phyloP scores from a whole-genome alignment of 225 moss, liverwort and hornwort species.

The Sphagnum contortum region DNA sequence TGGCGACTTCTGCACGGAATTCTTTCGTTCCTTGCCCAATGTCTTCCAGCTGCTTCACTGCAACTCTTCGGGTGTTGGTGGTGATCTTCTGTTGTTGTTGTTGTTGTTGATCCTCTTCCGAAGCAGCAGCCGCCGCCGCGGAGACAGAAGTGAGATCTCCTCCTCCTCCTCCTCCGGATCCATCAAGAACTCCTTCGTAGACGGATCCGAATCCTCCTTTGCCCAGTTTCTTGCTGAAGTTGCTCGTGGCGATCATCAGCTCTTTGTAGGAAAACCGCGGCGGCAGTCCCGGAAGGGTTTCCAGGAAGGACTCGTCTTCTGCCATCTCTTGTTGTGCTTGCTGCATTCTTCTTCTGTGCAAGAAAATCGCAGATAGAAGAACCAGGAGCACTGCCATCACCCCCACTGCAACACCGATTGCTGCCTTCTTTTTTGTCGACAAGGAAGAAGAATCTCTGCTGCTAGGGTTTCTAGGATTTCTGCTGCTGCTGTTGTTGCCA shows the following conservation, averaged over 20 bases:
- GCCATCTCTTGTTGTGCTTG: constrained; percentile 8
- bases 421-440: neutral
- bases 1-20: constrained; percentile 44
- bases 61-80: constrained; percentile 35
- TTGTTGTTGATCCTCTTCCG: too few relatives aligned
- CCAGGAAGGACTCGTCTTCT: constrained; percentile 1
- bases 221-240: constrained; percentile 43
- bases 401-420: neutral
- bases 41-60: constrained; percentile 49
- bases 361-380: too few relatives aligned
- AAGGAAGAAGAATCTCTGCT: neutral
- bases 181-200: constrained; percentile 32
- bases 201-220: constrained; percentile 48
- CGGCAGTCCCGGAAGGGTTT: constrained; percentile 4
- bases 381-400: neutral
- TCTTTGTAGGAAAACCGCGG: constrained; percentile 43
- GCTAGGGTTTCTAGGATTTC: too few relatives aligned
- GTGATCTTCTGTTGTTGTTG: too few relatives aligned
- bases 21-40: constrained; percentile 29
- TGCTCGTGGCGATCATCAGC: constrained; percentile 43
- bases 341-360: neutral
- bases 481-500: too few relatives aligned
- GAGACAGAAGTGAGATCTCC: too few relatives aligned
- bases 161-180: too few relatives aligned
- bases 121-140: too few relatives aligned